Evolutionary conservation across 495 filamentous ascomycete genomes (phyloP).

Genomic region (Acidiella bohemica): DNA sequence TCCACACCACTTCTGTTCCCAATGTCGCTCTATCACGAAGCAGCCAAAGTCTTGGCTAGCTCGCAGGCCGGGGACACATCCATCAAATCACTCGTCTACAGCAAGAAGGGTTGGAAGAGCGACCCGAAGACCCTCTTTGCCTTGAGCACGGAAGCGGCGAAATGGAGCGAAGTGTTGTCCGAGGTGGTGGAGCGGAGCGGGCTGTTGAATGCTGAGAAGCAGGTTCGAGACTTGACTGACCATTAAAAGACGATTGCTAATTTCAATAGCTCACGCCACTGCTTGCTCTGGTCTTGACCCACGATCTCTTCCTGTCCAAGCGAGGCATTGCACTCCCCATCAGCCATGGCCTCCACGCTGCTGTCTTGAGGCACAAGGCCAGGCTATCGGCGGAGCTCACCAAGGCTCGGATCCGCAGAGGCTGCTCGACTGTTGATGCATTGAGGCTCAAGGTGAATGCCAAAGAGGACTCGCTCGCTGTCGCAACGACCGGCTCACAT

Average conservation of each 20-base stretch:
- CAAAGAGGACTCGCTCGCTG: constrained; percentile 31
- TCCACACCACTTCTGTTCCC: too few relatives aligned
- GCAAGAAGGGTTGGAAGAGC: constrained; percentile 55
- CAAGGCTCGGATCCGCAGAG: constrained; percentile 57
- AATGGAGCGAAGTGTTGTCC: constrained; percentile 76
- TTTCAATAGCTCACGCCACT: constrained; percentile 57
- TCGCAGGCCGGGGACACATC: constrained; percentile 50
- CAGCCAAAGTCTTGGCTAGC: constrained; percentile 55
- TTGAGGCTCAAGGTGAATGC: constrained; percentile 44
- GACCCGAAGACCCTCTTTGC: constrained; percentile 74
- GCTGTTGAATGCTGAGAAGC: constrained; percentile 47
- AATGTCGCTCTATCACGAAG: constrained; percentile 98
- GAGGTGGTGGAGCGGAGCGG: constrained; percentile 49
- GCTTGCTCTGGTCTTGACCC: constrained; percentile 66
- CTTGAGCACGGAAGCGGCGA: constrained; percentile 66
- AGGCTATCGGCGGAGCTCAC: constrained; percentile 70
- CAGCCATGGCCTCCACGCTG: constrained; percentile 58
- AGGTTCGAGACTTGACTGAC: constrained; percentile 59
- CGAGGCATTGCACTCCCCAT: constrained; percentile 63
- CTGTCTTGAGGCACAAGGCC: constrained; percentile 69
- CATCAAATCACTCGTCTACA: constrained; percentile 72
- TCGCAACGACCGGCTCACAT: neutral
- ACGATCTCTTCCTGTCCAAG: constrained; percentile 75
- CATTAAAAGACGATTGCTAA: too few relatives aligned
- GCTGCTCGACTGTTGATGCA: constrained; percentile 48